Evolutionary conservation across 805 yeast genomes (phyloP).

Genomic region (Ogataea populi-albae): DNA sequence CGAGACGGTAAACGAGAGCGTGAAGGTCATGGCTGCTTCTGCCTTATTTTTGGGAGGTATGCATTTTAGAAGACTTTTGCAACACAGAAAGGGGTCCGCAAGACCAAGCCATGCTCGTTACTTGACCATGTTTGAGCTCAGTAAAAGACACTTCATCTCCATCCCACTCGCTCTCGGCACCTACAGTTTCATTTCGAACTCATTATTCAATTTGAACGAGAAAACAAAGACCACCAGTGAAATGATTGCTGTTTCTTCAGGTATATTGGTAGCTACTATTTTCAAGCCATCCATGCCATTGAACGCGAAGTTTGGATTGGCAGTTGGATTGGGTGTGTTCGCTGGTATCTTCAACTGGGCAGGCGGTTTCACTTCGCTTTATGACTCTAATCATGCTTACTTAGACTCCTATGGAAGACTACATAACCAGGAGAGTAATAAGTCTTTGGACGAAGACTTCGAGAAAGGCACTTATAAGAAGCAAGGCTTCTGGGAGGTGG

Average conservation of each 20-base stretch:
- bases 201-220: conserved; percentile 32
- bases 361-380: conserved; percentile 45
- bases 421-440: conserved; percentile 37
- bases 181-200: conserved; percentile 32
- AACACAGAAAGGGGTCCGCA: conserved; percentile 36
- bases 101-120: conserved; percentile 38
- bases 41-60: conserved; percentile 35
- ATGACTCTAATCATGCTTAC: conserved; percentile 43
- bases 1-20: conserved; percentile 30
- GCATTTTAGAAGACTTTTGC: conserved; percentile 36
- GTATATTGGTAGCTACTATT: conserved; percentile 20
- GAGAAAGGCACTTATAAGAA: conserved; percentile 33
- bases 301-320: conserved; percentile 44
- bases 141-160: conserved; percentile 30
- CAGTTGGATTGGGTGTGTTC: conserved; percentile 42
- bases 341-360: conserved; percentile 54
- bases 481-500: conserved; percentile 76
- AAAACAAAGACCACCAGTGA: conserved; percentile 28
- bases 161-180: conserved; percentile 34
- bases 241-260: conserved; percentile 25
- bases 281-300: conserved; percentile 27
- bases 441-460: conserved; percentile 34
- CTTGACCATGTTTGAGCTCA: conserved; percentile 30
- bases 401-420: conserved; percentile 38
- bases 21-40: conserved; percentile 28